Evolutionary conservation across 768 basidiomycete species (phyloP), one percentile per base, ranked within the genome.

Genomic region (Rubroboletus pulcherrimus): DNA sequence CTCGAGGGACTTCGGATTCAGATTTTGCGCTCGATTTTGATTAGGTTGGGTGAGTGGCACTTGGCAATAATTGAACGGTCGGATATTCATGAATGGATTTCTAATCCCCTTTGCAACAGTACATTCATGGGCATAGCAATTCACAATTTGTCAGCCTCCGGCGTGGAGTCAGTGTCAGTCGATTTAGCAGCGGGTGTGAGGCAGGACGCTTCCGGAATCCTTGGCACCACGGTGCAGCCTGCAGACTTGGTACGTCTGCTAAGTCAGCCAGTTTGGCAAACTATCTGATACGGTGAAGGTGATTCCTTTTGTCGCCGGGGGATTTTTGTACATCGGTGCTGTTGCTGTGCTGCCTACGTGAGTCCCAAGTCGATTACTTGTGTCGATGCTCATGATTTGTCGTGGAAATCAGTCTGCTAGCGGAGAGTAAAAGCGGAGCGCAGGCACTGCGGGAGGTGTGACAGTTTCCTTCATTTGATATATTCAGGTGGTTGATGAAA

Each of bases 261-360:
- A 51, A 40, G 53, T 42, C 52, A 54, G 51, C 17, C 41, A 7
- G 63, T 53, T 53, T 54, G 51, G 35, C 47, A 62, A 64, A 51
- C 30, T 50, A 48, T 30, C 53, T 63, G 26, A 47, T 53, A 41
- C 35, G 58, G 33, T 53, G 57, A 61, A 92, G 90, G 89, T 93
- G 44, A 91, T 93, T 59, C 90, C 91, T 15, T 91, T 91, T 67
- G 91, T 92, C 43, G 91, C 91, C 34, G 91, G 91, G 60, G 92
- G 92, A 17, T 97, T 95, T 75, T 75, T 96, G 64, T 95, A 94
- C 73, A 94, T 96, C 66, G 93, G 92, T 29, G 90, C 91, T 31
- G 93, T 95, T 54, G 91, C 92, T 46, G 92, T 94, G 57, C 75
- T 94, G 56, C 93, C 93, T 63, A 91, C 89, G 90, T 92, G 79